Base-by-base conservation (phyloP, 2,329 filamentous ascomycete genomes). In the Acrodontium crateriforme region DNA sequence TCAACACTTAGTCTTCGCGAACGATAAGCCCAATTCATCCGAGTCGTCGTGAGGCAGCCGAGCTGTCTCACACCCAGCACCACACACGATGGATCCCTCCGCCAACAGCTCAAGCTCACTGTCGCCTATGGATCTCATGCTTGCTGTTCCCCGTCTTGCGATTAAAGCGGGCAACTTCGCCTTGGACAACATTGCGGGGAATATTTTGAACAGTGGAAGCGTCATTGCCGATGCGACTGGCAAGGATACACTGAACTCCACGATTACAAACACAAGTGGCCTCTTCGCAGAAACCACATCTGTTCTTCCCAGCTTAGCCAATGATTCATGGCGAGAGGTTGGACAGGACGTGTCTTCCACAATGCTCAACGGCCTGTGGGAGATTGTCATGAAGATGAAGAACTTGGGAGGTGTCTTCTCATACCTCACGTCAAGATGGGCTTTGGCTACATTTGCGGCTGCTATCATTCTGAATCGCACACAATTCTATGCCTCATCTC, bases 401-500 rank as follows among this genome's bases (percentile, higher is more conserved):
- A 83, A 79, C 23, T 64, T 94, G 23, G 80, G 82, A 24, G 84
- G 81, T 36, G 73, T 95, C 33, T 85, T 95, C 55, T 79, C 74
- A 44, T 98, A 95, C 55, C 66, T 84, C 23, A 91, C 81, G 1
- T 91, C 82, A 54, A 79, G 79, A 54, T 95, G 89, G 89, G 85
- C 87, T 1, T 60, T 95, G 32, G 75, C 77, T 28, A 94, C 84
- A 44, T 75, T 95, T 43, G 71, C 76, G 19, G 80, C 87, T 65
- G 83, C 83, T 13, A 71, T 95, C 33, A 60, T 94, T 32, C 63
- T 95, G 14, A 95, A 95, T 51, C 74, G 89, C 32, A 91, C 89
- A 5, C 77, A 85, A 33, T 89, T 95, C 42, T 95, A 93, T 54
- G 87, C 84, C 22, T 87, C 85, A 0, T 87, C 83, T 9, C 69